Percentiles rank a stretch among this genome's conserved stretches.
These are phyloP conservation scores for Pseudodiploospora longispora DNA, from an alignment of 2,329 filamentous ascomycete species.

Conservation along the genomic window DNA sequence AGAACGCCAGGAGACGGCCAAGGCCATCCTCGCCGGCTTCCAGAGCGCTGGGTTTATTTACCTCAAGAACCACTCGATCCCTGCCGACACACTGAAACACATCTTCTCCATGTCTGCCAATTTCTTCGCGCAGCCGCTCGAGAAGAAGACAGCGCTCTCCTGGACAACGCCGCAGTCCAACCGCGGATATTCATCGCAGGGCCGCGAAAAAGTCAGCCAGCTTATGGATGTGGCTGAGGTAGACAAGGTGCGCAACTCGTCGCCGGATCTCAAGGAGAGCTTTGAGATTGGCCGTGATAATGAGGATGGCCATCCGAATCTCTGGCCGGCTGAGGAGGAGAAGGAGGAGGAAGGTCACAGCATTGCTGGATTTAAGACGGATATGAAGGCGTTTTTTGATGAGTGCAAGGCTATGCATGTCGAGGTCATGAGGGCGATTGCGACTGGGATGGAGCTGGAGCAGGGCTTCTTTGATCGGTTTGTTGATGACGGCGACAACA, in stretches of 20 bases:
- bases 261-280: constrained; percentile 58
- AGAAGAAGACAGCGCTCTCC: constrained; percentile 55
- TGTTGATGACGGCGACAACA: constrained; percentile 63
- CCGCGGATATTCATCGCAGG: constrained; percentile 62
- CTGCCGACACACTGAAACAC: constrained; percentile 45
- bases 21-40: constrained; percentile 70
- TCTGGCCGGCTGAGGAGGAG: constrained; percentile 54
- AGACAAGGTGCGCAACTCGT: constrained; percentile 46
- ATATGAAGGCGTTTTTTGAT: constrained; percentile 69
- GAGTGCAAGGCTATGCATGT: constrained; percentile 66
- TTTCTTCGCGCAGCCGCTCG: constrained; percentile 59
- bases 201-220: constrained; percentile 62
- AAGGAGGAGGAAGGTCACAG: constrained; percentile 19
- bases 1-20: constrained; percentile 57
- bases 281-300: constrained; percentile 56
- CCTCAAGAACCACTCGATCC: constrained; percentile 69
- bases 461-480: constrained; percentile 69
- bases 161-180: constrained; percentile 70
- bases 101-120: constrained; percentile 60
- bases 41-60: constrained; percentile 86
- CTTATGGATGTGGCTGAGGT: constrained; percentile 48
- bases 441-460: constrained; percentile 67
- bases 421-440: constrained; percentile 76
- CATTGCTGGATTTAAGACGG: constrained; percentile 50
- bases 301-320: constrained; percentile 58